A percentile compares a stretch with the other conserved stretches of the same genome.
Conservation (phyloP, 2,329 filamentous ascomycete species). For the Aciculosporium take region DNA sequence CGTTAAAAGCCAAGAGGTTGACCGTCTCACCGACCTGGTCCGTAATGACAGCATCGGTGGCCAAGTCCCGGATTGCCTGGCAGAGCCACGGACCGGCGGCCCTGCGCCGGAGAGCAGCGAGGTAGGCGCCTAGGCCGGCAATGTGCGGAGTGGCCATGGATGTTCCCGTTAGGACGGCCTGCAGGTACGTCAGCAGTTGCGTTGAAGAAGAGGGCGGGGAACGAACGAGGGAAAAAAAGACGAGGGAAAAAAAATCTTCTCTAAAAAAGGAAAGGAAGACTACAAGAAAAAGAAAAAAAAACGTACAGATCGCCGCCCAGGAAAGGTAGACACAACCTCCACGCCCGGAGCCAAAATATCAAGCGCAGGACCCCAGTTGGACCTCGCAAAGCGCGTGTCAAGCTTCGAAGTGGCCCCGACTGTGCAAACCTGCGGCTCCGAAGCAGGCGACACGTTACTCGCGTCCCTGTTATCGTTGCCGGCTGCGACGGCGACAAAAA, state of each 20-base stretch:
- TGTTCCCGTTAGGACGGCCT: constrained; percentile 27
- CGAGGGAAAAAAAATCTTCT: constrained; percentile 5
- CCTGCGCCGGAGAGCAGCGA: constrained; percentile 3
- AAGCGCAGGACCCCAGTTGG: constrained; percentile 31
- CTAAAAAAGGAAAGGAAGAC: not conserved
- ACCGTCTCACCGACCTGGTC: constrained; percentile 25
- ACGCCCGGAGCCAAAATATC: constrained; percentile 32
- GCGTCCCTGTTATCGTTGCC: constrained; percentile 32
- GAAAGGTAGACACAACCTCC: constrained; percentile 29
- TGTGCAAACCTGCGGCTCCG: constrained; percentile 28
- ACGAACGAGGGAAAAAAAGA: not conserved
- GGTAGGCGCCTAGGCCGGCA: constrained; percentile 21
- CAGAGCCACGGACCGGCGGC: constrained; percentile 30
- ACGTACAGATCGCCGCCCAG: constrained; percentile 21
- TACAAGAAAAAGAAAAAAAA: not conserved
- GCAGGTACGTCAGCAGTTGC: not conserved
- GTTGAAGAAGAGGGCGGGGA: not conserved
- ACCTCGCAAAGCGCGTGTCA: constrained; percentile 25
- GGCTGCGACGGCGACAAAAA: constrained; percentile 36
- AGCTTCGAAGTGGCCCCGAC: constrained; percentile 26
- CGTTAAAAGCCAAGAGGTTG: constrained; percentile 41
- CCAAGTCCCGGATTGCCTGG: constrained; percentile 26
- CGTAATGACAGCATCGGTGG: constrained; percentile 24
- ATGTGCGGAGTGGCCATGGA: constrained; percentile 32
- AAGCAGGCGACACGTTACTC: constrained; percentile 24